A percentile compares a stretch with the other conserved stretches of the same genome.
These are phyloP conservation scores for Candida corydali DNA, from an alignment of 805 yeast species.

Conservation along the genomic window DNA sequence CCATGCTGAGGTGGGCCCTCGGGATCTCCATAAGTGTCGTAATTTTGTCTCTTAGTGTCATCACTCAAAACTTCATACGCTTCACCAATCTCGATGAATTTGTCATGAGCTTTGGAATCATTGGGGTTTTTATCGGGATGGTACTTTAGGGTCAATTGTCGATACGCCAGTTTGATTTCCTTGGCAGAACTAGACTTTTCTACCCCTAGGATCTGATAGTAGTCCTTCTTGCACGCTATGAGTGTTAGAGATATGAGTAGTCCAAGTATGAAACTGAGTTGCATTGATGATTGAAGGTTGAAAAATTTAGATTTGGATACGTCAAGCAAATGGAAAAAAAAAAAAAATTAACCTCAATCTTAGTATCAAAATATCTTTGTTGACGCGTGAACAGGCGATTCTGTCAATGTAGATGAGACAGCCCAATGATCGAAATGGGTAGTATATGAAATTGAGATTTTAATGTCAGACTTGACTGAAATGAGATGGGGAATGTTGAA, in stretches of 20 bases:
- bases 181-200: constrained; percentile 64
- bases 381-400: too few relatives aligned
- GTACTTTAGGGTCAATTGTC: constrained; percentile 74
- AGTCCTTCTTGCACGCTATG: constrained; percentile 32
- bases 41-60: constrained; percentile 60
- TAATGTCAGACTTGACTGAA: too few relatives aligned
- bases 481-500: too few relatives aligned
- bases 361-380: too few relatives aligned
- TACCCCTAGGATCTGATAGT: constrained; percentile 65
- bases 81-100: constrained; percentile 86
- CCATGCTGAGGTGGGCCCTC: constrained; percentile 31
- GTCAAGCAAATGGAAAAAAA: too few relatives aligned
- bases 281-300: too few relatives aligned
- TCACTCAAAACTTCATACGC: constrained; percentile 86
- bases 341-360: too few relatives aligned
- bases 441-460: too few relatives aligned
- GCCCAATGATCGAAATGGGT: too few relatives aligned
- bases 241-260: constrained; percentile 5
- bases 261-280: constrained; percentile 5
- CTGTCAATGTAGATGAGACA: too few relatives aligned
- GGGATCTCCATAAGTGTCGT: constrained; percentile 76
- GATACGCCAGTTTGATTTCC: constrained; percentile 81
- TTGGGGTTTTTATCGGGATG: constrained; percentile 91
- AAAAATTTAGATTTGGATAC: too few relatives aligned
- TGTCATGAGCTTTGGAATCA: constrained; percentile 76